Conservation (phyloP, 2,329 filamentous ascomycete species). For the Berkeleyomyces rouxiae region DNA sequence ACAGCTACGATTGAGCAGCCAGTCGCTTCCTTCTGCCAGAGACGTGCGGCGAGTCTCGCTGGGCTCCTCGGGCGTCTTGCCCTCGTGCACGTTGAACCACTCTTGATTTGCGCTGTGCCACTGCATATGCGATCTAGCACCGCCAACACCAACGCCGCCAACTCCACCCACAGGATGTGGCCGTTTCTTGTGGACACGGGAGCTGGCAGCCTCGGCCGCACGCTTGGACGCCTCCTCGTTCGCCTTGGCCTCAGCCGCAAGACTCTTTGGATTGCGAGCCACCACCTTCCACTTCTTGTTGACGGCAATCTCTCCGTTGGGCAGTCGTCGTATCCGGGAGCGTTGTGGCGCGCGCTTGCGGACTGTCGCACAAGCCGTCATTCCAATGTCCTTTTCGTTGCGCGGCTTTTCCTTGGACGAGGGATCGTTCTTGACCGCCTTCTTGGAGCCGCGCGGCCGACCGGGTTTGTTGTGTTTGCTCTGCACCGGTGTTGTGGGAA, state of each 20-base stretch:
- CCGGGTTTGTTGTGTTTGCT: constrained; percentile 7
- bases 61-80: not conserved
- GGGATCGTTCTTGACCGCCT: constrained; percentile 14
- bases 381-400: constrained; percentile 5
- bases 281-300: constrained; percentile 14
- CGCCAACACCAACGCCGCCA: no score
- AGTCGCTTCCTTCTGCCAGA: not conserved
- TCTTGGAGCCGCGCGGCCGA: constrained; percentile 5
- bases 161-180: not conserved
- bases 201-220: constrained; percentile 5
- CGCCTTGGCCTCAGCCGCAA: constrained; percentile 9
- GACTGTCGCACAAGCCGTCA: constrained; percentile 8
- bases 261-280: constrained; percentile 10
- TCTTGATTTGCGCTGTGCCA: not conserved
- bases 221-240: constrained; percentile 10
- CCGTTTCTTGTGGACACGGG: not conserved
- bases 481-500: constrained; percentile 16
- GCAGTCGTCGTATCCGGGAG: constrained; percentile 6
- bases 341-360: constrained; percentile 11
- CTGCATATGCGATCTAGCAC: not conserved
- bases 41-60: not conserved
- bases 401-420: constrained; percentile 12
- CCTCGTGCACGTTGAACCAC: not conserved
- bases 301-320: constrained; percentile 9
- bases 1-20: not conserved